phyloP scores from a whole-genome alignment of 331 rosid genomes.

The Quercus lobata region DNA sequence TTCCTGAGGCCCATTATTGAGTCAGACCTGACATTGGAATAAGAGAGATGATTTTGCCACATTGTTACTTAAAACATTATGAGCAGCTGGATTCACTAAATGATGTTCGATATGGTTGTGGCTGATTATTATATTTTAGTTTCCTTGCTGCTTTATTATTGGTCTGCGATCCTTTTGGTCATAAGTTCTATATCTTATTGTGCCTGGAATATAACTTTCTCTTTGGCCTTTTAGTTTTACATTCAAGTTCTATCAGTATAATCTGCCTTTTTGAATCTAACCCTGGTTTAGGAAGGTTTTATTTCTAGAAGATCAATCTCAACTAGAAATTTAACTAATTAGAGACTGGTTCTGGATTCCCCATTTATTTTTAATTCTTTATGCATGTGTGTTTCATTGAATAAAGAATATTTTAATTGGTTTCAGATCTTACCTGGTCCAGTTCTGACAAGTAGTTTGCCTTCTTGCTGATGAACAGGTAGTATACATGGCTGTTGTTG shows the following conservation, averaged over 20 bases:
- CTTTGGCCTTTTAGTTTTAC: not conserved
- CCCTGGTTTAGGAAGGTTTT: not conserved
- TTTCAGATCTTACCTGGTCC: not conserved
- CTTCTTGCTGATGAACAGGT: slow-evolving; percentile 49
- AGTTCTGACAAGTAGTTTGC: not conserved
- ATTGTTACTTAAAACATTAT: too few species aligned
- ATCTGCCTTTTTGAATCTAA: not conserved
- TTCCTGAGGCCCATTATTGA: not conserved
- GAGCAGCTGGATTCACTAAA: not conserved
- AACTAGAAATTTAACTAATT: not conserved
- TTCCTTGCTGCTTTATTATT: not conserved
- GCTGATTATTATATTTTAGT: not conserved
- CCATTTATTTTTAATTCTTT: not conserved
- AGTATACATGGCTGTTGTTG: slow-evolving; percentile 78
- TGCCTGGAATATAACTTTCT: not conserved
- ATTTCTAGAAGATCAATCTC: not conserved
- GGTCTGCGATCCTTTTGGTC: not conserved
- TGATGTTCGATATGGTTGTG: not conserved
- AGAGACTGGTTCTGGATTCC: not conserved
- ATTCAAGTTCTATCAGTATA: not conserved
- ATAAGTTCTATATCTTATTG: not conserved
- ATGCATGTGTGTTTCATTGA: not conserved
- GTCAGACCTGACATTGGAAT: too few species aligned
- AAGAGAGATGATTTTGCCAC: too few species aligned
- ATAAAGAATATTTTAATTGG: not conserved